A percentile compares a stretch with the other conserved stretches of the same genome.
Conservation (phyloP, 441 rosid genomes). For the Gossypium trilobum region DNA sequence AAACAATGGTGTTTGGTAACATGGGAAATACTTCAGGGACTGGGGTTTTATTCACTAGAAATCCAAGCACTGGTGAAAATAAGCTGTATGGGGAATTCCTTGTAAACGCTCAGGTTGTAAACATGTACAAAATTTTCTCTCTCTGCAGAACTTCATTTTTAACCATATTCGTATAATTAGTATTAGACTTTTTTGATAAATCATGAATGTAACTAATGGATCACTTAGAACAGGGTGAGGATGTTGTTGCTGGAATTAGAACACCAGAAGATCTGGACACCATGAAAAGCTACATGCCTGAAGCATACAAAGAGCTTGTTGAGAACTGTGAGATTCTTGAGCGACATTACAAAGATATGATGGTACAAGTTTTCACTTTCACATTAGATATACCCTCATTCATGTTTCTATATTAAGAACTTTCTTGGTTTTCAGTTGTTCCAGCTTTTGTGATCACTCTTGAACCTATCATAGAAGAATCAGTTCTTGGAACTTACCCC, state of each 20-base stretch:
- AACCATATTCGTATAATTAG: neutral
- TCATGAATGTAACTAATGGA: constrained; percentile 15
- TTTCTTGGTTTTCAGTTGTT: neutral
- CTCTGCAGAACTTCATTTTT: neutral
- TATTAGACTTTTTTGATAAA: neutral
- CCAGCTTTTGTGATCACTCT: neutral
- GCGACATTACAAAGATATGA: constrained; percentile 88
- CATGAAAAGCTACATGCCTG: constrained; percentile 71
- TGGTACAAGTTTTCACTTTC: constrained; percentile 38
- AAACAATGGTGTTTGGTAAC: constrained; percentile 90
- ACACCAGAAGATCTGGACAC: constrained; percentile 77
- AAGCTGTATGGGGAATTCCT: constrained; percentile 90
- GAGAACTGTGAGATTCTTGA: constrained; percentile 80
- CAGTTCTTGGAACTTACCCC: neutral
- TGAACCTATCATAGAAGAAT: neutral
- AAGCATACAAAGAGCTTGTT: constrained; percentile 72
- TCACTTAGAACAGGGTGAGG: constrained; percentile 59
- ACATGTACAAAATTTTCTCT: neutral
- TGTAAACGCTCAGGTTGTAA: constrained; percentile 73
- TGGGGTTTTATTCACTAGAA: constrained; percentile 85
- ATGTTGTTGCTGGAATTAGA: constrained; percentile 90
- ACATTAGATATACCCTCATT: neutral
- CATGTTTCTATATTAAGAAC: neutral
- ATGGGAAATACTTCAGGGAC: constrained; percentile 94
- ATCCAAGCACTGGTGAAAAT: constrained; percentile 89